Base-by-base conservation (phyloP, 441 rosid genomes). In the Bruguiera hainesii region DNA sequence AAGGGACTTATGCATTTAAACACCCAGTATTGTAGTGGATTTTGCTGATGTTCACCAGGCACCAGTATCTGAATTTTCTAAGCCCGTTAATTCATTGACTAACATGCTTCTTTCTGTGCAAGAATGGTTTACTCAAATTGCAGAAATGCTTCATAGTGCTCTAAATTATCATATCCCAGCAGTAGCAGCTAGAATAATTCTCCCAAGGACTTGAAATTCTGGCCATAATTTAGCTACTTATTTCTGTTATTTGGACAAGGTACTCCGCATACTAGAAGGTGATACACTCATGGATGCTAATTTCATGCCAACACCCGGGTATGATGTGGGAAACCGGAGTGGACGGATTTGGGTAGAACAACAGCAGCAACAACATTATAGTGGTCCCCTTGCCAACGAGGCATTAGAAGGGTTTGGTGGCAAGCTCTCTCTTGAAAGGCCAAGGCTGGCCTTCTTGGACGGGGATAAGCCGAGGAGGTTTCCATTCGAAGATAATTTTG, bases 221-320 rank as follows among this genome's bases (percentile, higher is more conserved):
- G 48, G 48, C 16, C 48, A 13, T 33, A 33, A 33, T 13, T 42
- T 23, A 53, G 25, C 25, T 21, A 5, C 15, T 53, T 29, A 11
- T 39, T 58, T 49, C 37, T 60, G 61, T 58, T 51, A 1, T 19
- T 78, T 30, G 16, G 58, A 59, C 51, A 68, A 91, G 99, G 96
- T 95, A 74, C 84, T 95, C 60, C 97, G 98, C 57, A 83, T 95
- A 67, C 76, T 95, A 67, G 99, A 95, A 79, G 99, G 99, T 16
- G 99, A 95, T 76, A 79, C 84, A 88, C 73, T 87, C 50, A 66
- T 90, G 78, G 97, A 92, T 28, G 30, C 81, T 28, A 92, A 82
- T 75, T 89, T 71, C 80, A 69, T 74, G 53, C 80, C 97, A 2
- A 84, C 96, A 9, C 91, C 99, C 1, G 82, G 87, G 4, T 89